Conservation (phyloP, 2,329 filamentous ascomycete genomes). For the Aspergillus versicolor region DNA sequence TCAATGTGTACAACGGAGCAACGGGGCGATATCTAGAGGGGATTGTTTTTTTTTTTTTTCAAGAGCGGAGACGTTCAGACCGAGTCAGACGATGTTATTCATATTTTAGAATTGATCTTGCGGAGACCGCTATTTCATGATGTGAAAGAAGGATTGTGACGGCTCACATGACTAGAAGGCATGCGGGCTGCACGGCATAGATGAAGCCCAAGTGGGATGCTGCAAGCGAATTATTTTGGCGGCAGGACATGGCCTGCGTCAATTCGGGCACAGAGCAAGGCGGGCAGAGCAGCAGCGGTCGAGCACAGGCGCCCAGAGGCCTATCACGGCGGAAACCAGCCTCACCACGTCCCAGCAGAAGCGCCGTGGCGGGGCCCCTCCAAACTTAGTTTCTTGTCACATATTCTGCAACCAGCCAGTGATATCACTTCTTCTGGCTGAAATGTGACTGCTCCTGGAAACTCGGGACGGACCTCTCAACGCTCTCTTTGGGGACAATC, state of each 20-base stretch:
- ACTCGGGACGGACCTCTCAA: not conserved
- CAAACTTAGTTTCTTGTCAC: constrained; percentile 12
- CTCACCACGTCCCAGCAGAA: constrained; percentile 12
- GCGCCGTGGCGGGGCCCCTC: constrained; percentile 18
- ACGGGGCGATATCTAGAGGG: not conserved
- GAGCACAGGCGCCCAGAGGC: not conserved
- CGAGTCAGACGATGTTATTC: constrained; percentile 1
- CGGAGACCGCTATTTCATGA: not conserved
- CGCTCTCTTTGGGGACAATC: not conserved
- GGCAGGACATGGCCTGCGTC: constrained; percentile 2
- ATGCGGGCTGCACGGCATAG: not conserved
- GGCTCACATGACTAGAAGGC: constrained; percentile 11
- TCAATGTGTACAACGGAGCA: constrained; percentile 1
- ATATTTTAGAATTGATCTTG: not conserved
- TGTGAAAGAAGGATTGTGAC: not conserved
- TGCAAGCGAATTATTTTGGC: constrained; percentile 1
- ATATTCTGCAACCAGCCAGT: not conserved
- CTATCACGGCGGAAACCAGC: constrained; percentile 11
- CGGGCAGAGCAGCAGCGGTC: not conserved
- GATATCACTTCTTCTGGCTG: not conserved
- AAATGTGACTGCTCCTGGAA: not conserved
- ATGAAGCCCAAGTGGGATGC: not conserved
- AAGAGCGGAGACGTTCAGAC: not conserved
- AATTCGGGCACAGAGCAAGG: constrained; percentile 3
- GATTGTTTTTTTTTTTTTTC: not conserved